A percentile compares a stretch with the other conserved stretches of the same genome.
Conservation (phyloP, 2,329 filamentous ascomycete species). For the Fusarium albosuccineum region DNA sequence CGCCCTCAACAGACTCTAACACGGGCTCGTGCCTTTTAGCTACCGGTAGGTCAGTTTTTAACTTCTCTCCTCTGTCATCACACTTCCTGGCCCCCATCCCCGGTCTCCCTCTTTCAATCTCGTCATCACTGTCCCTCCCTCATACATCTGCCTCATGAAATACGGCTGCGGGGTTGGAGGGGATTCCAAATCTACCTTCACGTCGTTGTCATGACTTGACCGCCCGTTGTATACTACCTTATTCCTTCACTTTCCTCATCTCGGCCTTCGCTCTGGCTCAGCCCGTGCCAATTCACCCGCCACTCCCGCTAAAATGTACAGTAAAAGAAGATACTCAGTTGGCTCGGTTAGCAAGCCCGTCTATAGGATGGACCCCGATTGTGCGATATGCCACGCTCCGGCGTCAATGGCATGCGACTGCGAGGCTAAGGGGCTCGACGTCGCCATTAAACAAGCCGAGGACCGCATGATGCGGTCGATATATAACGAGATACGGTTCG, state of each 20-base stretch:
- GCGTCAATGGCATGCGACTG: conserved; percentile 72
- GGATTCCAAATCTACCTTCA: conserved; percentile 39
- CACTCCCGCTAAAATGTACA: conserved; percentile 63
- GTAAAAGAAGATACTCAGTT: conserved; percentile 58
- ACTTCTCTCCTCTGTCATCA: conserved; percentile 36
- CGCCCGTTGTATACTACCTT: conserved; percentile 42
- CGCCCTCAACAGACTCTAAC: conserved; percentile 41
- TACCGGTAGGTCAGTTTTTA: conserved; percentile 48
- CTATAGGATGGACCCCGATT: conserved; percentile 77
- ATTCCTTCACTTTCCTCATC: conserved; percentile 20
- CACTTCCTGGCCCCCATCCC: conserved; percentile 36
- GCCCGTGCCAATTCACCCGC: conserved; percentile 36
- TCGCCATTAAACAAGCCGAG: conserved; percentile 74
- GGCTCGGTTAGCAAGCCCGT: conserved; percentile 61
- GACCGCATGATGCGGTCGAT: conserved; percentile 72
- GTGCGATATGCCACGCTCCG: conserved; percentile 74
- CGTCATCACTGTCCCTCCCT: conserved; percentile 34
- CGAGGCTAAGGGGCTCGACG: conserved; percentile 74
- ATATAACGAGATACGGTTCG: conserved; percentile 74
- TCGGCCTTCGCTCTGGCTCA: conserved; percentile 23
- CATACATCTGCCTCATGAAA: conserved; percentile 46
- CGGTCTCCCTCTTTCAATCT: conserved; percentile 34
- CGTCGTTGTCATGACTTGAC: conserved; percentile 45
- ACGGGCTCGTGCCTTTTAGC: conserved; percentile 37
- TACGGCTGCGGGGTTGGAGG: conserved; percentile 47